Evolutionary conservation across 306 rosid species (phyloP).

Genomic region (Vigna nakashimae): DNA sequence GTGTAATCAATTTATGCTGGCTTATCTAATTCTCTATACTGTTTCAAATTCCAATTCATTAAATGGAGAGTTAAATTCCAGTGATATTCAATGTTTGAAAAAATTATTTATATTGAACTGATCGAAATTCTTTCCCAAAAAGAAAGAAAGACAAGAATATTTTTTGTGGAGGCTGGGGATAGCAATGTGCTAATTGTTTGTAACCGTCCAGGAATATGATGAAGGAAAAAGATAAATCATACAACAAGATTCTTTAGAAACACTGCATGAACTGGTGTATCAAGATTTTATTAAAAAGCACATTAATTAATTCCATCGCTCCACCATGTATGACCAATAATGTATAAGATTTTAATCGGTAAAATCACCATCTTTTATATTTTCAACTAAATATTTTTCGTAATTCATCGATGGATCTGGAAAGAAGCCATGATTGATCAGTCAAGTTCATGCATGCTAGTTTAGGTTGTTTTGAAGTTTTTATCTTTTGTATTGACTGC

Average conservation of each 20-base stretch:
- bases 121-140: background rate
- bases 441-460: slow-evolving; percentile 4
- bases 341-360: background rate
- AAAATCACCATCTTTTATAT: background rate
- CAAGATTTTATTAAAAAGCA: background rate
- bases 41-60: slow-evolving; percentile 12
- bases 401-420: background rate
- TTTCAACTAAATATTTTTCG: background rate
- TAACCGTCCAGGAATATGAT: background rate
- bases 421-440: slow-evolving; percentile 16
- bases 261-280: background rate
- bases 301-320: background rate
- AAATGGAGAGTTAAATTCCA: background rate
- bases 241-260: background rate
- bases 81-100: background rate
- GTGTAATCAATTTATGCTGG: slow-evolving; percentile 1
- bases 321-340: background rate
- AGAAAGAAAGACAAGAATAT: background rate
- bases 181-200: slow-evolving; percentile 1
- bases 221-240: background rate
- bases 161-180: background rate
- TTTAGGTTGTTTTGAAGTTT: background rate
- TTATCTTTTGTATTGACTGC: background rate
- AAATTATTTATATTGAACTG: background rate
- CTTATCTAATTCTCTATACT: slow-evolving; percentile 1